Percentiles rank a stretch among this genome's conserved stretches.
These are phyloP conservation scores for Nemania sp. DNA, from an alignment of 2,329 filamentous ascomycete species.

Conservation along the genomic window DNA sequence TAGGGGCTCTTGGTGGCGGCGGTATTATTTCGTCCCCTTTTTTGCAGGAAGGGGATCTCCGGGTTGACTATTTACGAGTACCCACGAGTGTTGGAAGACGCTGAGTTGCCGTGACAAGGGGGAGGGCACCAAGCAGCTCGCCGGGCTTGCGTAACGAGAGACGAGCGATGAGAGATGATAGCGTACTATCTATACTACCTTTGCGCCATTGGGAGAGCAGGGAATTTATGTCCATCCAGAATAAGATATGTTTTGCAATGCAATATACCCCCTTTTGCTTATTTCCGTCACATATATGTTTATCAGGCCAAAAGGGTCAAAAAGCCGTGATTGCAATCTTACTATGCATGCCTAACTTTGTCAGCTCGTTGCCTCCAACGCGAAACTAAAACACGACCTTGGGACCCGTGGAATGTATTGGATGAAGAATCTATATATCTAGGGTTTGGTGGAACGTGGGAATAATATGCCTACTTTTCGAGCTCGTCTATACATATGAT, in stretches of 20 bases:
- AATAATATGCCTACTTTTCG: too few species aligned
- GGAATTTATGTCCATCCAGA: not conserved
- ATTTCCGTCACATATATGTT: slow-evolving; percentile 2
- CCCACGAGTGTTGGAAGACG: not conserved
- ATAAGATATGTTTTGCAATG: not conserved
- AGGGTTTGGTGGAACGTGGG: too few species aligned
- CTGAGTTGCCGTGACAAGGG: not conserved
- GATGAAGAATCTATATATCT: too few species aligned
- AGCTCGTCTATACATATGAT: too few species aligned
- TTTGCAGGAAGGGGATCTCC: not conserved
- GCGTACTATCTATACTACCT: slow-evolving; percentile 1
- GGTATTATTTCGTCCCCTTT: not conserved
- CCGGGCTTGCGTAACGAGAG: slow-evolving; percentile 12
- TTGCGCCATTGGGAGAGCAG: not conserved
- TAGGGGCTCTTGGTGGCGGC: not conserved
- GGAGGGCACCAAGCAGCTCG: not conserved
- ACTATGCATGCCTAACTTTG: too few species aligned
- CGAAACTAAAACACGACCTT: too few species aligned
- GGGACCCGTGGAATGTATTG: too few species aligned
- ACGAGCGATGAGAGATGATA: slow-evolving; percentile 24
- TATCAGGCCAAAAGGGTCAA: too few species aligned
- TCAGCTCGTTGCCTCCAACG: too few species aligned
- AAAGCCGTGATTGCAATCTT: too few species aligned
- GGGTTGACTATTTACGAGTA: not conserved
- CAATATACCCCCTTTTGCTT: slow-evolving; percentile 27